Percentiles rank a stretch among this genome's conserved stretches.
Conservation (phyloP, 345 rosid genomes). For the Schrenkiella parvula region DNA sequence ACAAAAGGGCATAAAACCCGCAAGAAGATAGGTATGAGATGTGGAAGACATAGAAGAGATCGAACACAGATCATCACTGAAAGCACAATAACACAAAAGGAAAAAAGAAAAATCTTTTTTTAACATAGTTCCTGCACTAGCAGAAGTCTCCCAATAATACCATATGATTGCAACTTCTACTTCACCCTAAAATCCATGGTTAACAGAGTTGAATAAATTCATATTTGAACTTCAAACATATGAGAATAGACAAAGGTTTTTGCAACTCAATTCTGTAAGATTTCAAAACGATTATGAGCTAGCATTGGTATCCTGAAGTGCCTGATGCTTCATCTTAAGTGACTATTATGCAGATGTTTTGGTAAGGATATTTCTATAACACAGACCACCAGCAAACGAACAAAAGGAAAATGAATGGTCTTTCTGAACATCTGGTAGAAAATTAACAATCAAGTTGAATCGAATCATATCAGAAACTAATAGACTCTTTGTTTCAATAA, state of each 20-base stretch:
- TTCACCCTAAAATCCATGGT: not conserved
- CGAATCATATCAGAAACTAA: no score
- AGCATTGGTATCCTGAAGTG: not conserved
- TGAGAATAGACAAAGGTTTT: not conserved
- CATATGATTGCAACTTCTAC: not conserved
- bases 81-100: not conserved
- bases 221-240: not conserved
- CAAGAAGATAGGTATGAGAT: not conserved
- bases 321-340: not conserved
- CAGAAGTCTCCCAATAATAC: not conserved
- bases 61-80: not conserved
- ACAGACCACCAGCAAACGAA: not conserved
- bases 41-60: not conserved
- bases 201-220: not conserved
- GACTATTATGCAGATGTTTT: not conserved
- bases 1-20: not conserved
- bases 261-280: not conserved
- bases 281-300: not conserved
- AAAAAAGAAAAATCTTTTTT: not conserved
- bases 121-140: not conserved
- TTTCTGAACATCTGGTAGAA: not conserved
- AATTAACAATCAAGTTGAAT: not conserved
- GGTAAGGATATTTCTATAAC: not conserved
- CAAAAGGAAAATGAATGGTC: not conserved
- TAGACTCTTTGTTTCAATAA: no score